Base-by-base conservation (phyloP, 23 red algal genomes). In the Gracilaria caudata region DNA sequence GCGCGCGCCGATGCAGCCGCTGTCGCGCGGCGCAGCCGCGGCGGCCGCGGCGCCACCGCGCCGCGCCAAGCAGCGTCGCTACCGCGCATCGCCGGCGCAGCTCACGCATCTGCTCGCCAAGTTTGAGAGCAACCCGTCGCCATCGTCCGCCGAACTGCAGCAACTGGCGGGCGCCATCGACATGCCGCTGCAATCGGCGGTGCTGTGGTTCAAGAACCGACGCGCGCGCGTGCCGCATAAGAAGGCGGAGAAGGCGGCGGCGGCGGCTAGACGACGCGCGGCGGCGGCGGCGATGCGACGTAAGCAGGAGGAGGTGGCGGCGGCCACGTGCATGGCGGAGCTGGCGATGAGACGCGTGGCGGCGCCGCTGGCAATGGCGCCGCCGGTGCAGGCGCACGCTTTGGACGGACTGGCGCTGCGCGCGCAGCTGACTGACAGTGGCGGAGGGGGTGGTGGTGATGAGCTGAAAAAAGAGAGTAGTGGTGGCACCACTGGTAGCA, bases 201-300 rank as follows among this genome's bases (percentile, higher is more conserved):
- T 93, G 43, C 75, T 93, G 23, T 93, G 90, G 90, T 93, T 93
- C 82, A 93, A 93, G 73, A 93, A 93, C 68, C 68, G 90, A 1
- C 80, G 90, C 28, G 90, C 90, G 23, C 70, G 90, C 4, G 90
- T 93, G 30, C 90, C 90, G 56, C 81, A 93, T 63, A 92, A 92
- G 64, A 64, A 64, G 43, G 78, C 74, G 29, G 80, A 85, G 39
- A 93, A 93, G 57, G 57, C 81, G 6, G 55, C 46, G 23, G 54
- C 64, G 4, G 51, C 81, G 44, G 51, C 60, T 1, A 4, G 60
- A 0, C 56, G 60, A 5, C 44, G 46, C 44, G 60, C 41, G 1
- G 77, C 65, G 25, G 65, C 63, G 33, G 35, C 73, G 46, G 41
- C 90, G 5, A 51, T 41, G 14, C 19, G 3, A 7, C 36, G 43